Evolutionary conservation across 139 green algal species (phyloP).

Genomic region (Raphidocelis subcapitata): DNA sequence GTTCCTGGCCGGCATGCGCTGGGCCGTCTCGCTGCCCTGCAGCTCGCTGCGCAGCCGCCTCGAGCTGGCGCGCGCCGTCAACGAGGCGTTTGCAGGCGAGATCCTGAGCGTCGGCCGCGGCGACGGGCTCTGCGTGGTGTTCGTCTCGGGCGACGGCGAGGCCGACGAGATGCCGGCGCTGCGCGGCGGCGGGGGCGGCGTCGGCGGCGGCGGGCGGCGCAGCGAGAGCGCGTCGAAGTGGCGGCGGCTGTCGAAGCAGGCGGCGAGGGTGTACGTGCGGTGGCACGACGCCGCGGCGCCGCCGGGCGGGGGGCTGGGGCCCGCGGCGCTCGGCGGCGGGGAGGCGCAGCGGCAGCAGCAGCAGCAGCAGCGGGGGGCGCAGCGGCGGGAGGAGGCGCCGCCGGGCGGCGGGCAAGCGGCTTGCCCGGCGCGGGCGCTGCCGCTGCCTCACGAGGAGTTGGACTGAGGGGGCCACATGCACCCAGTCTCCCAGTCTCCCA

Average conservation of each 20-base stretch:
- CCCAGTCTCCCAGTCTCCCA: too few relatives aligned
- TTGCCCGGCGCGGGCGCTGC: too few relatives aligned
- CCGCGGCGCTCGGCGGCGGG: too few relatives aligned
- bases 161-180: constrained; percentile 30
- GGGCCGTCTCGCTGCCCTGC: constrained; percentile 46
- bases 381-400: constrained; percentile 5
- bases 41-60: constrained; percentile 36
- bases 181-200: constrained; percentile 21
- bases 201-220: background rate
- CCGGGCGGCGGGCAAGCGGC: too few relatives aligned
- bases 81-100: constrained; percentile 51
- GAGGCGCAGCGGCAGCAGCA: constrained; percentile 1
- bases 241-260: constrained; percentile 32
- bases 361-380: background rate
- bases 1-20: constrained; percentile 66
- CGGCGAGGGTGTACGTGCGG: constrained; percentile 46
- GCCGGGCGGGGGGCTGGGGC: too few relatives aligned
- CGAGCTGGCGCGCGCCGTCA: constrained; percentile 54
- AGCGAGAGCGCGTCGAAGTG: constrained; percentile 37
- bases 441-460: too few relatives aligned
- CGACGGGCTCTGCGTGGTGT: constrained; percentile 48
- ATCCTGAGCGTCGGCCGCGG: constrained; percentile 48
- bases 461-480: too few relatives aligned
- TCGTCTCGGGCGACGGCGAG: constrained; percentile 44
- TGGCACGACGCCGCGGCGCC: background rate